Evolutionary conservation across 2,329 filamentous ascomycete species (phyloP), one percentile per base, ranked within the genome.

Genomic region (Fusarium anthophilum): DNA sequence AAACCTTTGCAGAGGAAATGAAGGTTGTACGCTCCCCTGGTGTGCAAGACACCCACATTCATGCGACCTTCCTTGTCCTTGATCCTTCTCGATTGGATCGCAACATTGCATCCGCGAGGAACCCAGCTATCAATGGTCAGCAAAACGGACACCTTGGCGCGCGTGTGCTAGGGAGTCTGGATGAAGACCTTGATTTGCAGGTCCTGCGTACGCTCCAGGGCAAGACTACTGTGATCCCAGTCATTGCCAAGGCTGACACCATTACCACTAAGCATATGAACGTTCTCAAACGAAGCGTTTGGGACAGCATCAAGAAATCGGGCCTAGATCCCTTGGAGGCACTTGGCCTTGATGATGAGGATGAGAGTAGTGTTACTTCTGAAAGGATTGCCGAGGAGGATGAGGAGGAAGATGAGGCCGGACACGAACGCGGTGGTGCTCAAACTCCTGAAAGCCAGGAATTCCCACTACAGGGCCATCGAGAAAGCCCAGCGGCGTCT

Each of bases 1-100:
- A 99, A 80, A 98, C 96, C 0, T 97, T 99, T 81, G 91, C 91
- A 55, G 96, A 99, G 84, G 96, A 99, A 86, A 97, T 97, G 89
- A 98, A 98, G 86, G 95, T 99, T 53, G 88, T 98, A 71, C 93
- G 96, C 78, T 95, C 95, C 60, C 96, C 96, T 32, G 96, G 95
- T 63, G 93, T 94, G 74, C 94, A 95, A 81, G 96, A 99, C 85
- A 98, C 96, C 57, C 96, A 99, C 82, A 98, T 99, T 75, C 96
- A 99, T 81, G 97, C 94, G 76, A 95, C 95, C 62, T 98, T 99
- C 84, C 88, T 98, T 63, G 86, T 99, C 63, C 90, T 99, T 62
- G 96, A 99, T 81, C 96, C 96, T 3, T 87, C 91, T 59, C 92
- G 94, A 51, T 90, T 99, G 30, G 95, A 98, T 79, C 88, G 91